Percentiles rank a stretch among this genome's conserved stretches.
Conservation (phyloP, 495 filamentous ascomycete species). For the Aspergillus incahuasiensis region DNA sequence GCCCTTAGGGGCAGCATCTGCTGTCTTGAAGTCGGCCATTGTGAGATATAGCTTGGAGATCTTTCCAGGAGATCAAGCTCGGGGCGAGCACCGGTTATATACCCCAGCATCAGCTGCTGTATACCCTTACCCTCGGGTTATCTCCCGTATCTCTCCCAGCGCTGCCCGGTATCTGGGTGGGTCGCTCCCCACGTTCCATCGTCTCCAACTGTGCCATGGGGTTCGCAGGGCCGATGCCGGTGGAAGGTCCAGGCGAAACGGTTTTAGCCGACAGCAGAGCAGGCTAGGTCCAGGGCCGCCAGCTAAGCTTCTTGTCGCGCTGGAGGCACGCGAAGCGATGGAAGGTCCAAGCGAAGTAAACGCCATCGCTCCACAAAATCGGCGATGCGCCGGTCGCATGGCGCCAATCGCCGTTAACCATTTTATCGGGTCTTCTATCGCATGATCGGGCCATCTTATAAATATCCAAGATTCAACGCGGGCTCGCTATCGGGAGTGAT, state of each 20-base stretch:
- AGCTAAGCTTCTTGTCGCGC: not conserved
- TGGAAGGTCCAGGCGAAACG: constrained; percentile 6
- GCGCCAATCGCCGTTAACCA: not conserved
- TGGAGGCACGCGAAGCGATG: not conserved
- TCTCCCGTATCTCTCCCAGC: not conserved
- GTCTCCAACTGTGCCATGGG: constrained; percentile 13
- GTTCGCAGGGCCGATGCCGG: not conserved
- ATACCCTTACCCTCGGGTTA: not conserved
- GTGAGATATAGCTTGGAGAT: not conserved
- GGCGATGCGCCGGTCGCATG: not conserved
- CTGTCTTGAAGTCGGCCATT: constrained; percentile 18
- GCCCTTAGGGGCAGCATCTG: not conserved
- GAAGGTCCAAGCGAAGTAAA: constrained; percentile 11
- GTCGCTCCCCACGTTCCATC: constrained; percentile 2
- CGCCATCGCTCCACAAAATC: not conserved
- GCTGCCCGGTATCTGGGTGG: not conserved
- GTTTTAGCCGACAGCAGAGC: too few species aligned
- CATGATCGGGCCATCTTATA: not conserved
- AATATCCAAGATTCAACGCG: not conserved
- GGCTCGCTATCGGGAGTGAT: not conserved
- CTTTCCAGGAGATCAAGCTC: not conserved
- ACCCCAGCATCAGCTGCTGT: not conserved
- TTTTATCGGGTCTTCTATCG: not conserved
- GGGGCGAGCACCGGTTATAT: not conserved
- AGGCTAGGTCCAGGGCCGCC: not conserved